Percentiles rank a stretch among this genome's conserved stretches.
Conservation (phyloP, 768 basidiomycete genomes). For the Crucibulum laeve region DNA sequence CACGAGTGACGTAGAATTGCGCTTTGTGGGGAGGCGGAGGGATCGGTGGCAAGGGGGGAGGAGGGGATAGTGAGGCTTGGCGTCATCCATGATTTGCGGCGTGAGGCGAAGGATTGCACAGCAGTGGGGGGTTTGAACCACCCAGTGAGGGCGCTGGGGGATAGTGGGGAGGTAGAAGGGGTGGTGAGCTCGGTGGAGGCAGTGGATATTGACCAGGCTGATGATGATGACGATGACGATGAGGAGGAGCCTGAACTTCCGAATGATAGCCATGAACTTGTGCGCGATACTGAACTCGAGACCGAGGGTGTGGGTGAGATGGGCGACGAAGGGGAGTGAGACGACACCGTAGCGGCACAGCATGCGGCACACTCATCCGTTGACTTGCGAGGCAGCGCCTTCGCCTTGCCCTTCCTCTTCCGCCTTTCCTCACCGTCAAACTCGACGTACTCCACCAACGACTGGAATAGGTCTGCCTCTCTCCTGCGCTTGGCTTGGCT, state of each 20-base stretch:
- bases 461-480: slow-evolving; percentile 35
- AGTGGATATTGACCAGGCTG: slow-evolving; percentile 22
- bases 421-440: slow-evolving; percentile 34
- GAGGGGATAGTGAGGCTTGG: slow-evolving; percentile 4
- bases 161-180: slow-evolving; percentile 23
- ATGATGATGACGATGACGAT: slow-evolving; percentile 16
- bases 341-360: slow-evolving; percentile 10
- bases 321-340: slow-evolving; percentile 14
- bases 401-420: slow-evolving; percentile 30
- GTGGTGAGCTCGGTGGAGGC: slow-evolving; percentile 30
- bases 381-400: slow-evolving; percentile 2
- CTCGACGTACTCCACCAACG: slow-evolving; percentile 37
- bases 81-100: slow-evolving; percentile 14
- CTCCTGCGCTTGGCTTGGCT: slow-evolving; percentile 15
- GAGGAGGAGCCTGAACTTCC: slow-evolving; percentile 11
- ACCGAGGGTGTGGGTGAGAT: slow-evolving; percentile 9
- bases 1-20: slow-evolving; percentile 25
- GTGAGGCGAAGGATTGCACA: slow-evolving; percentile 21
- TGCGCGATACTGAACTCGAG: slow-evolving; percentile 5
- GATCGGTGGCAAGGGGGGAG: slow-evolving; percentile 4
- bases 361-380: slow-evolving; percentile 16
- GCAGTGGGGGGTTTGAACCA: slow-evolving; percentile 14
- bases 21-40: slow-evolving; percentile 6
- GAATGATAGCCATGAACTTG: slow-evolving; percentile 8
- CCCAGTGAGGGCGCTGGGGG: slow-evolving; percentile 7